A percentile compares a stretch with the other conserved stretches of the same genome.
Evolutionary conservation across 495 filamentous ascomycete species (phyloP).

Genomic region (Neurospora sp.): DNA sequence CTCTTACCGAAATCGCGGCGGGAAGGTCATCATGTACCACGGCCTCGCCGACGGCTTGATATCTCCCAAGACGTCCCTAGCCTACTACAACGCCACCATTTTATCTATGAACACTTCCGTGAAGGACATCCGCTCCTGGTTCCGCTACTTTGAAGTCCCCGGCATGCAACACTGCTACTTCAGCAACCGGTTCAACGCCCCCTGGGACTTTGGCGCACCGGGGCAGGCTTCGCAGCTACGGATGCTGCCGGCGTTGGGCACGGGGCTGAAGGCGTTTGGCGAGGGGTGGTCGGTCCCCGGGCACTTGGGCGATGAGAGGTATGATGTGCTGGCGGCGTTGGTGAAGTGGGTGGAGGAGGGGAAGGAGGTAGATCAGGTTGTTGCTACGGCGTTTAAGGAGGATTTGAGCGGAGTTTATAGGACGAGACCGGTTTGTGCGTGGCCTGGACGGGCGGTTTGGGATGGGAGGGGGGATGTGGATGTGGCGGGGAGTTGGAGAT

Average conservation of each 20-base stretch:
- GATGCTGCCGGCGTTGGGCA: slow-evolving; percentile 9
- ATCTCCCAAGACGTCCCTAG: slow-evolving; percentile 29
- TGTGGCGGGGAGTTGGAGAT: slow-evolving; percentile 10
- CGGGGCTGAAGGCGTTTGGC: slow-evolving; percentile 10
- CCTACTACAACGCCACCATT: slow-evolving; percentile 35
- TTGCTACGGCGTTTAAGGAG: slow-evolving; percentile 36
- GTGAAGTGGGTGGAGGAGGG: slow-evolving; percentile 46
- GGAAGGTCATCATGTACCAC: slow-evolving; percentile 49
- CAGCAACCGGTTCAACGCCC: slow-evolving; percentile 27
- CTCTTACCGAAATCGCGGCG: slow-evolving; percentile 33
- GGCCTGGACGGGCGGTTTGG: slow-evolving; percentile 22
- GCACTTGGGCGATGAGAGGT: slow-evolving; percentile 27
- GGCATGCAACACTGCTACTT: slow-evolving; percentile 38
- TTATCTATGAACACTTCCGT: background rate
- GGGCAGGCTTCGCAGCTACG: slow-evolving; percentile 20
- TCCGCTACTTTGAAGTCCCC: slow-evolving; percentile 35
- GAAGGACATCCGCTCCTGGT: slow-evolving; percentile 22
- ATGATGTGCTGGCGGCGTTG: slow-evolving; percentile 40
- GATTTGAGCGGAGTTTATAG: slow-evolving; percentile 15
- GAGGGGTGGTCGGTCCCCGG: slow-evolving; percentile 24
- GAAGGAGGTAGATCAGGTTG: slow-evolving; percentile 28
- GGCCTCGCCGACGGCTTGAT: slow-evolving; percentile 44
- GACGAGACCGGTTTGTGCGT: slow-evolving; percentile 32
- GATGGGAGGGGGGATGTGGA: slow-evolving; percentile 8
- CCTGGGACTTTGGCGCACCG: slow-evolving; percentile 33